Evolutionary conservation across 2,329 filamentous ascomycete genomes (phyloP).

Genomic region (Bipolaris bicolor): DNA sequence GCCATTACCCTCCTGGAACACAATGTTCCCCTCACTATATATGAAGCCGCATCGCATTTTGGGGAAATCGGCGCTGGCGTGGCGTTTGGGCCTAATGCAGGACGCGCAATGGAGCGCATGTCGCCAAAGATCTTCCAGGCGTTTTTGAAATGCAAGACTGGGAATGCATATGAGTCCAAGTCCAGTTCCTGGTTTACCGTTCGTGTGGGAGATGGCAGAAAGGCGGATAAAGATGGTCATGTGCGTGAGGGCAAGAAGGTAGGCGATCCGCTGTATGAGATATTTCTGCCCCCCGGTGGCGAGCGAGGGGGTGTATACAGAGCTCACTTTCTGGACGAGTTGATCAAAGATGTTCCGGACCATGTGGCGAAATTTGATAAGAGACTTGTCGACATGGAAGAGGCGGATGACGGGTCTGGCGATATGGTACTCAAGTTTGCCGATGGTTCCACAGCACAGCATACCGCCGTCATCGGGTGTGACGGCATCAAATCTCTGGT

Average conservation of each 20-base stretch:
- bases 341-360: constrained; percentile 57
- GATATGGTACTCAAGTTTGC: constrained; percentile 51
- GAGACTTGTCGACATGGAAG: constrained; percentile 38
- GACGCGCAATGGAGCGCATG: constrained; percentile 61
- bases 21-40: constrained; percentile 58
- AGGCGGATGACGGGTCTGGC: constrained; percentile 39
- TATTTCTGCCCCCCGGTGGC: constrained; percentile 29
- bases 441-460: constrained; percentile 55
- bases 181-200: constrained; percentile 39
- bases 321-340: constrained; percentile 58
- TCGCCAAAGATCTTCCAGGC: constrained; percentile 50
- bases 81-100: constrained; percentile 62
- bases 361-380: constrained; percentile 54
- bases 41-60: constrained; percentile 62
- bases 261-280: constrained; percentile 39
- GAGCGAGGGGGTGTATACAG: constrained; percentile 53
- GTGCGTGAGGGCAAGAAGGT: constrained; percentile 39
- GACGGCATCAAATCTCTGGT: constrained; percentile 69
- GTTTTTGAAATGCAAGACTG: constrained; percentile 53
- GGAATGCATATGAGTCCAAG: constrained; percentile 42
- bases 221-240: constrained; percentile 37
- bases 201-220: constrained; percentile 42
- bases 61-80: constrained; percentile 66
- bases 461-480: constrained; percentile 64
- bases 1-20: constrained; percentile 59